Evolutionary conservation across 352 stramenopile genomes (phyloP), one percentile per base, ranked within the genome.

Genomic region (Plasmopara muralis): DNA sequence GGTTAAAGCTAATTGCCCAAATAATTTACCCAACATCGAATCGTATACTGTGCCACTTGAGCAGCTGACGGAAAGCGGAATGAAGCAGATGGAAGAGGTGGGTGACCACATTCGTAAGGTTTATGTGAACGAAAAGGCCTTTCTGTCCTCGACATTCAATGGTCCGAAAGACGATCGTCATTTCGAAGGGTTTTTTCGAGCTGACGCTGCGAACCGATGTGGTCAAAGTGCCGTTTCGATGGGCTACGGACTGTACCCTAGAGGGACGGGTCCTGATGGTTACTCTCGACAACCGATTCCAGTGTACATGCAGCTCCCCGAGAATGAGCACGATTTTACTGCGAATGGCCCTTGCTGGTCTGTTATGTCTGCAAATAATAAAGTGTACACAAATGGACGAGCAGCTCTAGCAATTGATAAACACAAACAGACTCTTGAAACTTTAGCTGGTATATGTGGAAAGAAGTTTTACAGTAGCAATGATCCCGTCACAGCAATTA

Each of bases 291-390:
- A 89, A 55, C 76, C 76, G 0, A 85, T 89, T 43, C 74, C 79
- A 0, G 66, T 89, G 31, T 89, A 73, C 64, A 89, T 89, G 79
- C 79, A 89, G 50, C 53, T 89, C 0, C 70, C 57, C n/a, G 70
- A 89, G 73, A 89, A 81, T 44, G 79, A 89, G 38, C 77, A 85
- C 52, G 79, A 89, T 49, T 89, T 89, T 51, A 85, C 77, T 0
- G 79, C 79, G 5, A 85, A 82, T 43, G 73, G 66, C 5, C 77
- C 77, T 5, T 90, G 79, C 62, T 82, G 76, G 66, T 60, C 51
- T 3, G 64, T 86, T 20, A 74, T 83, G 52, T 66, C 73, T n/a
- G 46, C 66, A 15, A 74, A 85, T 50, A 70, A 63, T 41, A 72
- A 70, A 30, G 39, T 63, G n/a, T 88, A 90, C 47, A 55, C 45